Base-by-base conservation (phyloP, 2,329 filamentous ascomycete genomes). In the Verticillium nonalfalfae region DNA sequence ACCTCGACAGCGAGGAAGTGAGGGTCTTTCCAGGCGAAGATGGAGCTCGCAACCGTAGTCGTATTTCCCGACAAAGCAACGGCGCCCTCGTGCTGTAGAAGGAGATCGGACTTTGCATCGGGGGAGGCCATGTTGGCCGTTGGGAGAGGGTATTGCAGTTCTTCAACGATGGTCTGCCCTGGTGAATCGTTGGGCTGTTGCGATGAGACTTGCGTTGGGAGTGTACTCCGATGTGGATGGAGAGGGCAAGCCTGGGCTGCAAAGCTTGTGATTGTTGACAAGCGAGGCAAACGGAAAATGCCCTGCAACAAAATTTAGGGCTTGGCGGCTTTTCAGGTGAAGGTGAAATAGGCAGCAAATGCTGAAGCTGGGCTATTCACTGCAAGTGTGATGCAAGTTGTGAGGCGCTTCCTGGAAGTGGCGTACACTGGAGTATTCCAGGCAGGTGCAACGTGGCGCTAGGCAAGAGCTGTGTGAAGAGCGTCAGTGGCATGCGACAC, bases 1-100 rank as follows among this genome's bases (percentile, higher is more conserved):
- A 71, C 61, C 64, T 84, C 77, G 11, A 85, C 73, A 1, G 78
- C 57, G 40, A 85, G 68, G 61, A 80, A 75, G 61, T 78, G 75
- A 34, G 70, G 68, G 45, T 78, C 70, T 0, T 66, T 59, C 39
- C 66, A 62, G n/a, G 71, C 34, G 14, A 64, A 62, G n/a, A 72
- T 33, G 14, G 64, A 67, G 73, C 7, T 77, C 58, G 40, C 67
- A 69, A 10, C 68, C 65, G 15, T 72, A 56, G 69, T 71, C 54
- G 68, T 68, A 59, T 68, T 68, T n/a, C 62, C 31, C 10, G 63
- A 59, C 18, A 60, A 57, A 10, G 69, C 74, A 15, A 71, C 66
- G 34, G 74, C 73, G 45, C 74, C 60, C 18, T 68, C 63, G 35
- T 74, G 72, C 7, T 73, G 61, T 6, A 59, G 63, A 34, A 60